Conservation (phyloP, 345 rosid genomes). For the Eucalyptus sideroxylon region DNA sequence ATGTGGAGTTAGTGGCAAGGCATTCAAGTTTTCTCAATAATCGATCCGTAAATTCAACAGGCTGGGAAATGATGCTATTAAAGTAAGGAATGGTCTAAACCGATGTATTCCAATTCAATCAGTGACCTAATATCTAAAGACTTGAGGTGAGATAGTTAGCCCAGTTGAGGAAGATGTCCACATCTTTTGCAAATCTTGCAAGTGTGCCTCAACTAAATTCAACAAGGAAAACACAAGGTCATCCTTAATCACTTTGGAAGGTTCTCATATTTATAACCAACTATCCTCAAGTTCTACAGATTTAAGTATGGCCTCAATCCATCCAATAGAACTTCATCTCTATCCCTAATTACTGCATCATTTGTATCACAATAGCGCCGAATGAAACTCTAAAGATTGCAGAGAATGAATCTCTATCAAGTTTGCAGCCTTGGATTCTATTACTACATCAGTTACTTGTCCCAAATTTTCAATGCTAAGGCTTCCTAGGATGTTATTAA, state of each 20-base stretch:
- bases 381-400: neutral
- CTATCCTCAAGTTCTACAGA: neutral
- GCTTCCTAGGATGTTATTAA: too few relatives aligned
- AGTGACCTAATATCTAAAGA: neutral
- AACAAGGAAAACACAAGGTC: neutral
- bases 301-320: neutral
- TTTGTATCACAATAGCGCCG: neutral
- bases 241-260: conserved; percentile 5
- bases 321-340: neutral
- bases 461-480: too few relatives aligned
- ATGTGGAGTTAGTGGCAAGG: neutral
- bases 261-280: neutral
- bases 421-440: neutral
- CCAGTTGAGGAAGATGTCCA: conserved; percentile 1
- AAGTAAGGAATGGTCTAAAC: neutral
- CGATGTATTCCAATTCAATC: neutral
- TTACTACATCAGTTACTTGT: too few relatives aligned
- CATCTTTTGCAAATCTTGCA: neutral
- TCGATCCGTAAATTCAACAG: neutral
- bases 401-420: neutral
- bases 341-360: neutral
- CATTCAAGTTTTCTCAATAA: neutral
- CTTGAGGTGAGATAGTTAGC: conserved; percentile 7
- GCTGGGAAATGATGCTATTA: neutral
- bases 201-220: neutral